These are phyloP conservation scores for Arthrobotrys conoides DNA, from an alignment of 2,329 filamentous ascomycete genomes.

Conservation along the genomic window DNA sequence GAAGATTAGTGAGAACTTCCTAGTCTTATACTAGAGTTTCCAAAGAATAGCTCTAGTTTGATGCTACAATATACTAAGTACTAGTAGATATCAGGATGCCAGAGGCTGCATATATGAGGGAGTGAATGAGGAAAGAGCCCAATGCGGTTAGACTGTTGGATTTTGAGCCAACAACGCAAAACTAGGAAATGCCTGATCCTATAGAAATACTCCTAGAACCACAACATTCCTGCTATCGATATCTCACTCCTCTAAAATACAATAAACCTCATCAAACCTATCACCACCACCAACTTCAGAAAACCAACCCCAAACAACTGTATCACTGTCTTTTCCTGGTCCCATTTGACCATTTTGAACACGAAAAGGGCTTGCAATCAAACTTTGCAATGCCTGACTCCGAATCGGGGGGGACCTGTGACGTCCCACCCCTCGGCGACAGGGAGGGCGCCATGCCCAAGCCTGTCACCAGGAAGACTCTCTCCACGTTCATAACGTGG, in stretches of 20 bases:
- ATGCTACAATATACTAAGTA: no score
- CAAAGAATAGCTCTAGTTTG: no score
- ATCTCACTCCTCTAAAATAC: not conserved
- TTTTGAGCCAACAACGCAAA: conserved; percentile 5
- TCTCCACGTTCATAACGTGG: no score
- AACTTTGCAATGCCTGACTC: not conserved
- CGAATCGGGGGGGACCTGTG: not conserved
- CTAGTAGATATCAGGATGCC: no score
- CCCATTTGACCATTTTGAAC: no score
- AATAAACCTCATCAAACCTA: not conserved
- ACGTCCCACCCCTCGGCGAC: not conserved
- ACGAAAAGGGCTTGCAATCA: not conserved
- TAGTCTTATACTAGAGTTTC: no score
- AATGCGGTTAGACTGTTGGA: not conserved
- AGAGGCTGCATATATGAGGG: no score
- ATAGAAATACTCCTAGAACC: no score
- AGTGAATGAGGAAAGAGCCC: not conserved
- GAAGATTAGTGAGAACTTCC: no score
- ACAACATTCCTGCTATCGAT: no score
- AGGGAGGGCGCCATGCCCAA: not conserved
- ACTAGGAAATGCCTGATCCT: not conserved
- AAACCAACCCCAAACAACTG: not conserved
- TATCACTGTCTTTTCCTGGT: no score
- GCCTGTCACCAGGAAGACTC: not conserved
- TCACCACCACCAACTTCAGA: not conserved